Conservation (phyloP, 2,329 filamentous ascomycete species). For the Fusarium algeriense region DNA sequence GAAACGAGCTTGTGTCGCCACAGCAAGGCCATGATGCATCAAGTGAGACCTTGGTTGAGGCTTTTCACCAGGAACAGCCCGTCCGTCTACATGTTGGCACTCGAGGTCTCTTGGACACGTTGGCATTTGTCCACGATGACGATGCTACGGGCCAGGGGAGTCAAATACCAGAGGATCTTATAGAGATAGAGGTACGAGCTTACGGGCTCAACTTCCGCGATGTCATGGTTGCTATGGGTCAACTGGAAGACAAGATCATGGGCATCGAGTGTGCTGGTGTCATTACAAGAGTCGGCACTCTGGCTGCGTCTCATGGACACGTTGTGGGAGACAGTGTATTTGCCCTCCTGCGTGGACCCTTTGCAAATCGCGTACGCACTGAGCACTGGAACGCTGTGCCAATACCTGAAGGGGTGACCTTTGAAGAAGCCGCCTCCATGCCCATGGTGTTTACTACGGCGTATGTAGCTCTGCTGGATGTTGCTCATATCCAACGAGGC, state of each 20-base stretch:
- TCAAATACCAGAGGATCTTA: neutral
- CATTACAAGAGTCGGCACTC: neutral
- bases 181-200: neutral
- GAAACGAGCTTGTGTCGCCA: neutral
- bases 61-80: neutral
- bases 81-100: neutral
- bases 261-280: neutral
- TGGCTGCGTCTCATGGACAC: neutral
- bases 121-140: neutral
- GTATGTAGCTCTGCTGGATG: slow-evolving; percentile 13
- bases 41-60: neutral
- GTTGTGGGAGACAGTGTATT: neutral
- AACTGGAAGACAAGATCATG: neutral
- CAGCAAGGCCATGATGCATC: neutral
- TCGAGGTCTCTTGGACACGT: neutral
- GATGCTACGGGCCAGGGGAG: no score
- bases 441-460: slow-evolving; percentile 20
- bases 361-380: neutral
- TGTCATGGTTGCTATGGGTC: neutral
- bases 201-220: neutral
- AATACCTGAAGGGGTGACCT: neutral
- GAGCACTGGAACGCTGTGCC: neutral
- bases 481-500: slow-evolving; percentile 7
- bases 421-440: slow-evolving; percentile 18
- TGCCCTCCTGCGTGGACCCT: neutral